Conservation (phyloP, 192 early-diverging fungal species). For the Coemansia sp. region DNA sequence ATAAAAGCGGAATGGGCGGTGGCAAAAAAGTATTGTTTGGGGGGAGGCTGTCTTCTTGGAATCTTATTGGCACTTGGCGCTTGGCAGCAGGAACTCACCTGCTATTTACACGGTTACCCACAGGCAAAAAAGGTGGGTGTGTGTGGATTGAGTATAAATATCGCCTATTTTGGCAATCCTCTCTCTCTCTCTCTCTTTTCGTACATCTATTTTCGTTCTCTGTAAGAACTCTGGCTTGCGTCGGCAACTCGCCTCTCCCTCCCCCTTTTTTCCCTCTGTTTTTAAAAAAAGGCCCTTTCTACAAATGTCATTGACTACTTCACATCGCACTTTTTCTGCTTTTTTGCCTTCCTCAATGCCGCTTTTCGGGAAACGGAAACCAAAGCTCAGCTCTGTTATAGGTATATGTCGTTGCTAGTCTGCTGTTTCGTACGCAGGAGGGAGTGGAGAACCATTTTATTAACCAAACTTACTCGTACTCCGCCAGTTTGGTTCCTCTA, state of each 20-base stretch:
- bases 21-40: neutral
- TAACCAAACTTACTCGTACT: neutral
- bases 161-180: neutral
- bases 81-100: neutral
- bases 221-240: neutral
- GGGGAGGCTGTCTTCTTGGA: neutral
- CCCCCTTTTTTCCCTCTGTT: neutral
- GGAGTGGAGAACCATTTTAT: neutral
- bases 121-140: neutral
- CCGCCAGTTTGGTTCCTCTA: neutral
- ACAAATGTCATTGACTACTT: constrained; percentile 14
- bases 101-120: neutral
- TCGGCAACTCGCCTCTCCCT: neutral
- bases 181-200: too few relatives aligned
- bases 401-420: constrained; percentile 14
- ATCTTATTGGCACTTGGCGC: constrained; percentile 4
- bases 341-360: constrained; percentile 48
- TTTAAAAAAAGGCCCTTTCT: neutral
- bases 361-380: constrained; percentile 49
- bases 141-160: neutral
- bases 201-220: neutral
- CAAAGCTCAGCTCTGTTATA: constrained; percentile 43
- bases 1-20: constrained; percentile 3
- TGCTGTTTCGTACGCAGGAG: neutral
- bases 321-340: constrained; percentile 20